Percentiles rank a stretch among this genome's conserved stretches.
Conservation (phyloP, 2,329 filamentous ascomycete species). For the Huntiella decipiens region DNA sequence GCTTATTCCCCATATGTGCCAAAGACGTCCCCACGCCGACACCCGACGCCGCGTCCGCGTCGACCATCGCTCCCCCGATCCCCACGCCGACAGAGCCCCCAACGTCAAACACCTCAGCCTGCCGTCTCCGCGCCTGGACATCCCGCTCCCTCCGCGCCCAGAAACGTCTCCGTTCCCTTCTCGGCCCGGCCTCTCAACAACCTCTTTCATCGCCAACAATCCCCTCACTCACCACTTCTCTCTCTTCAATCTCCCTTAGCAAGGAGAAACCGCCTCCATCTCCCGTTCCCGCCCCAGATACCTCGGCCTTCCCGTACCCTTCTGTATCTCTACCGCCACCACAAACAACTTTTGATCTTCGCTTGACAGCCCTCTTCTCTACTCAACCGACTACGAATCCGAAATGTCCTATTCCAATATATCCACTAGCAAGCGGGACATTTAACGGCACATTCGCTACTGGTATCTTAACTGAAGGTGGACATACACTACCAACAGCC, state of each 20-base stretch:
- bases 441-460: conserved; percentile 32
- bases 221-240: not conserved
- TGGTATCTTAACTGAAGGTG: conserved; percentile 26
- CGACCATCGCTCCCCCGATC: not conserved
- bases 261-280: not conserved
- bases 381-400: not conserved
- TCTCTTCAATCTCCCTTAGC: conserved; percentile 1
- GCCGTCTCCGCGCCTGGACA: conserved; percentile 2
- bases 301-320: conserved; percentile 21
- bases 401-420: conserved; percentile 18
- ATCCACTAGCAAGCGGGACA: conserved; percentile 26
- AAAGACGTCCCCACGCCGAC: not conserved
- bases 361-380: conserved; percentile 24
- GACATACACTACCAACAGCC: conserved; percentile 17
- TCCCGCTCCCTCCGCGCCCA: not conserved
- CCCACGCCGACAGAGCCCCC: not conserved
- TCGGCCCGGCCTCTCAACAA: not conserved
- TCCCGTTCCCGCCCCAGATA: not conserved
- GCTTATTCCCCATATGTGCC: not conserved
- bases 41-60: not conserved
- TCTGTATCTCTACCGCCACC: conserved; percentile 26
- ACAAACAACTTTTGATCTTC: conserved; percentile 29
- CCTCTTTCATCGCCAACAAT: not conserved
- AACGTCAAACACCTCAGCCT: not conserved
- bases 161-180: not conserved